Evolutionary conservation across 208 protist genomes (phyloP).

Genomic region (Wallacemonas sp.): DNA sequence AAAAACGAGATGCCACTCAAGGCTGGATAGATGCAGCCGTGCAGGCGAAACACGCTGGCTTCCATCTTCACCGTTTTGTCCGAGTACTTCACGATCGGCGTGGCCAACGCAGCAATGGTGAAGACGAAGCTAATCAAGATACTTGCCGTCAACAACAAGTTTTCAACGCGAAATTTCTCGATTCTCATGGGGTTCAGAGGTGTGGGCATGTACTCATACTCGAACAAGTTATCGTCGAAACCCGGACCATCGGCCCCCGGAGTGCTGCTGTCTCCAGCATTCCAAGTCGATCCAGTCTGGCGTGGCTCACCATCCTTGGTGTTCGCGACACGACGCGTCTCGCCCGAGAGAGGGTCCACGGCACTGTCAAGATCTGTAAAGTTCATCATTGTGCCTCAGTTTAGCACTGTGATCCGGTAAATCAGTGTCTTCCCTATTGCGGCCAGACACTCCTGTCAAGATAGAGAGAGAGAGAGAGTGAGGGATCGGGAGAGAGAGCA

Average conservation of each 20-base stretch:
- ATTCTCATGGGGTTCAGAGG: conserved; percentile 30
- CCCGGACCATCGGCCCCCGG: neutral
- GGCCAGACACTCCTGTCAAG: too few relatives aligned
- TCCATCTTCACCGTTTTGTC: conserved; percentile 14
- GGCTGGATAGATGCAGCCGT: conserved; percentile 8
- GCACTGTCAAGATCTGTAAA: too few relatives aligned
- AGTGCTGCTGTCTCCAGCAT: too few relatives aligned
- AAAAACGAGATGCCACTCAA: neutral
- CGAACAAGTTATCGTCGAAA: conserved; percentile 5
- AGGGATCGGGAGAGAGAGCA: neutral
- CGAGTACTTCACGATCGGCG: conserved; percentile 19
- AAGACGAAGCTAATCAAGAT: conserved; percentile 23
- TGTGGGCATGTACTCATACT: conserved; percentile 34
- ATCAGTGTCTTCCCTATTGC: too few relatives aligned
- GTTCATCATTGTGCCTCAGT: too few relatives aligned
- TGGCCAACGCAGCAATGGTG: conserved; percentile 20
- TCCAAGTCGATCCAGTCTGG: conserved; percentile 13
- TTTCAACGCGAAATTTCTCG: conserved; percentile 35
- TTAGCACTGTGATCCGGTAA: too few relatives aligned
- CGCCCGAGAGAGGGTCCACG: too few relatives aligned
- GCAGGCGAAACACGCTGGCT: conserved; percentile 13
- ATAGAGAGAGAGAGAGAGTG: neutral
- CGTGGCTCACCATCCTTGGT: conserved; percentile 12
- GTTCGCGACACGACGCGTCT: too few relatives aligned
- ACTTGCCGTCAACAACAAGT: conserved; percentile 26